Conservation (phyloP, 2,329 filamentous ascomycete genomes). For the Pleoardoris graminearum region DNA sequence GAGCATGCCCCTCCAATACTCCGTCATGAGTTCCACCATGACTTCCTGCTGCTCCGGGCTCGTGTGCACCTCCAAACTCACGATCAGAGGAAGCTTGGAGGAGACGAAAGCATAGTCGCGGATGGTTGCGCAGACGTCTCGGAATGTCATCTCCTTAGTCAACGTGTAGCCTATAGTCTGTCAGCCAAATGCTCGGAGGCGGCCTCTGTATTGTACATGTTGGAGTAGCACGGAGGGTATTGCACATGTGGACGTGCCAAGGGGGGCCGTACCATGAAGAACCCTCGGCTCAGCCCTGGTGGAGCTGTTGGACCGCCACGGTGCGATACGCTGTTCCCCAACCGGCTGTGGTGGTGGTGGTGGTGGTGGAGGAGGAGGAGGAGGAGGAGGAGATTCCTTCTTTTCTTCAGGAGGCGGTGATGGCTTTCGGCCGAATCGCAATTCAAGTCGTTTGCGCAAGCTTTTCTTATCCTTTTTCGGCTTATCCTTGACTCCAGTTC, state of each 20-base stretch:
- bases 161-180: conserved; percentile 64
- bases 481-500: conserved; percentile 11
- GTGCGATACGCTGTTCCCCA: conserved; percentile 25
- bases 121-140: conserved; percentile 81
- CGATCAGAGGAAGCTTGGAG: conserved; percentile 78
- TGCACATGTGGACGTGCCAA: no score
- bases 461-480: conserved; percentile 32
- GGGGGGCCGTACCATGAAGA: conserved; percentile 65
- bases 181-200: not conserved
- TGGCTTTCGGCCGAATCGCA: conserved; percentile 37
- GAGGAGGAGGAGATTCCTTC: conserved; percentile 14
- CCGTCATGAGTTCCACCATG: conserved; percentile 93
- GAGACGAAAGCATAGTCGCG: conserved; percentile 75
- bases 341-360: conserved; percentile 15
- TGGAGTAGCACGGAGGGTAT: not conserved
- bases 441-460: conserved; percentile 42
- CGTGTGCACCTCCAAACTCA: conserved; percentile 91
- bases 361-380: conserved; percentile 11
- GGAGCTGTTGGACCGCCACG: conserved; percentile 38
- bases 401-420: conserved; percentile 26
- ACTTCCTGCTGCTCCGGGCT: conserved; percentile 79
- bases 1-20: conserved; percentile 78
- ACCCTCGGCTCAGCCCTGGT: conserved; percentile 70
- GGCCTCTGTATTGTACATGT: not conserved
- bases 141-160: conserved; percentile 83